Base-by-base conservation (phyloP, 116 monocot genomes). In the Papilionanthe hybrid region DNA sequence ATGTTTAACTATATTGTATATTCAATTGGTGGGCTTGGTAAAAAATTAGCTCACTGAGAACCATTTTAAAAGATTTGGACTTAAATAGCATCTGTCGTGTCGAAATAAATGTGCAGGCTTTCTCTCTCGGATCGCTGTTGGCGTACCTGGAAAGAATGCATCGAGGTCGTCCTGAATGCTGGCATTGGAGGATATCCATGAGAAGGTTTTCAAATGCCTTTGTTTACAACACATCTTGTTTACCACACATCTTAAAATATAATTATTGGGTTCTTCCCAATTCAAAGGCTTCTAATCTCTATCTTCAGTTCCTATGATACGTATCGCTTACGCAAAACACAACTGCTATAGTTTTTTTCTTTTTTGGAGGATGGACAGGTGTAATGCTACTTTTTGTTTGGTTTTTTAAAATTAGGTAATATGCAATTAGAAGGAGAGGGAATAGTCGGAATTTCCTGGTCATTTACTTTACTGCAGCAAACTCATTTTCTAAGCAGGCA, bases 41-140 rank as follows among this genome's bases (percentile, higher is more conserved):
- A 44, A 71, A 32, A 44, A 48, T 27, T 28, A 76, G 77, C 63
- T 76, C 15, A 44, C 3, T n/a, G 5, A 30, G 66, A 77, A 60
- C 79, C 76, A 77, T 76, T 53, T 19, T 48, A 22, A 73, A 44
- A 44, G 43, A 42, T 43, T 42, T 73, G 73, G 22, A 73, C 73
- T 73, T 44, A 49, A 76, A 28, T 69, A 69, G 73, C 44, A 41
- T 47, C 49, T 73, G 75, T 28, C 23, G 47, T 75, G 75, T 75
- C 49, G 15, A 75, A 75, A 19, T 50, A 23, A 75, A 48, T 81
- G 72, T 43, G 45, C 78, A 75, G 75, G 75, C 42, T 49, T 49
- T 75, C 5, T 44, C 23, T 27, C 25, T 50, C 50, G 49, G 49
- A 27, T 44, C 45, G 41, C 37, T 42, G n/a, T 43, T 43, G 73